Percentiles rank a stretch among this genome's conserved stretches.
Evolutionary conservation across 306 rosid genomes (phyloP).

Genomic region (Cicer bijugum): DNA sequence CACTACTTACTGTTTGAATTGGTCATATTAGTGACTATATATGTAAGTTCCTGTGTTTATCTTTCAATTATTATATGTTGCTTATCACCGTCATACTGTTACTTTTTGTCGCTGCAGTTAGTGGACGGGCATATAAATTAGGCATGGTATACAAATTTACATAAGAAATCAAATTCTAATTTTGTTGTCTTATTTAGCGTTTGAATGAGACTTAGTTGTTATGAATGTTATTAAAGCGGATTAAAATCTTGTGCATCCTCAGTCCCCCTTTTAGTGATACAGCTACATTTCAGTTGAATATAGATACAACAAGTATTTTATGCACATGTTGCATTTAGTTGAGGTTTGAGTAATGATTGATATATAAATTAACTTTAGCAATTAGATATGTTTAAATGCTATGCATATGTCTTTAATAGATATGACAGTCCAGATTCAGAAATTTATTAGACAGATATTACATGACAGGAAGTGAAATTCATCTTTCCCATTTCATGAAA

Average conservation of each 20-base stretch:
- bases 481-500: neutral
- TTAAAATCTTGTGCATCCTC: neutral
- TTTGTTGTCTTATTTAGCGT: constrained; percentile 22
- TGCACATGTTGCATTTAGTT: too few species aligned
- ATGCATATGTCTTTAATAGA: neutral
- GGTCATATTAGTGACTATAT: neutral
- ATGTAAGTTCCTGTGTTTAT: too few species aligned
- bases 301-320: too few species aligned
- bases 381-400: neutral
- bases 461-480: neutral
- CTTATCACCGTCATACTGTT: too few species aligned
- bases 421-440: neutral
- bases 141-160: neutral
- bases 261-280: too few species aligned
- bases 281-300: too few species aligned
- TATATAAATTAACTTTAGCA: neutral
- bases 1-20: neutral
- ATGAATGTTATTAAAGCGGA: neutral
- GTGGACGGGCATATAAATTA: neutral
- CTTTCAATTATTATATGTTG: too few species aligned
- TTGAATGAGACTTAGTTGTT: constrained; percentile 3
- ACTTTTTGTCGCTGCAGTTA: too few species aligned
- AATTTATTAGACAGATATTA: neutral
- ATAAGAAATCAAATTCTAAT: constrained; percentile 13
- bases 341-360: too few species aligned